Conservation (phyloP, 805 yeast genomes). For the Saturnispora sanitii region DNA sequence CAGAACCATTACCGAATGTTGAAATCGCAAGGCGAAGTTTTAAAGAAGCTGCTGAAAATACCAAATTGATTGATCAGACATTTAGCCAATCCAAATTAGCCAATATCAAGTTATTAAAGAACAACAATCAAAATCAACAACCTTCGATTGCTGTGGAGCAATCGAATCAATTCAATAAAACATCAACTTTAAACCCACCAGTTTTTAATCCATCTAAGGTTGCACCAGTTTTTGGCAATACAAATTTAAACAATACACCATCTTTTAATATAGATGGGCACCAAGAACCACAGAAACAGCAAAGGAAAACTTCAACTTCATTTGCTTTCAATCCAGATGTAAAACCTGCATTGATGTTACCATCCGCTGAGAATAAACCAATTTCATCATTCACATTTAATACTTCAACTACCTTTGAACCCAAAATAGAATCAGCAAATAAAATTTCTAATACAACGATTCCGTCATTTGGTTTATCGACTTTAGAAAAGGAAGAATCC, state of each 20-base stretch:
- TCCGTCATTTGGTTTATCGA: too few species aligned
- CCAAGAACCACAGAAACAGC: neutral
- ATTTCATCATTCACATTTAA: neutral
- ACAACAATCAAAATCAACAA: neutral
- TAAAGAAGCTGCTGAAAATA: slow-evolving; percentile 13
- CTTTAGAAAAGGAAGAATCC: too few species aligned
- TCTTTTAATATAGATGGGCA: neutral
- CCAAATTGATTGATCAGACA: slow-evolving; percentile 7
- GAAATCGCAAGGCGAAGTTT: slow-evolving; percentile 18
- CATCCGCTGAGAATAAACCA: neutral
- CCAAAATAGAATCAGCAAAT: too few species aligned
- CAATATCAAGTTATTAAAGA: neutral
- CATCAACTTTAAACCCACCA: neutral
- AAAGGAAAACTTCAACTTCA: neutral
- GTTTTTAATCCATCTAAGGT: neutral
- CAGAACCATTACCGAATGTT: slow-evolving; percentile 12
- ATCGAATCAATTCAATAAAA: neutral
- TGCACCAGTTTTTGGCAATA: too few species aligned
- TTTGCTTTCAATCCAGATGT: neutral
- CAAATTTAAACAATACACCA: neutral
- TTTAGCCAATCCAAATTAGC: slow-evolving; percentile 2
- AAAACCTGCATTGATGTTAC: neutral
- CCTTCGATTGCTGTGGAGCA: slow-evolving; percentile 1
- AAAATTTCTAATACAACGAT: too few species aligned
- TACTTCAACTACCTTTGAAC: too few species aligned